Conservation (phyloP, 495 filamentous ascomycete species). For the Penicillium canescens region DNA sequence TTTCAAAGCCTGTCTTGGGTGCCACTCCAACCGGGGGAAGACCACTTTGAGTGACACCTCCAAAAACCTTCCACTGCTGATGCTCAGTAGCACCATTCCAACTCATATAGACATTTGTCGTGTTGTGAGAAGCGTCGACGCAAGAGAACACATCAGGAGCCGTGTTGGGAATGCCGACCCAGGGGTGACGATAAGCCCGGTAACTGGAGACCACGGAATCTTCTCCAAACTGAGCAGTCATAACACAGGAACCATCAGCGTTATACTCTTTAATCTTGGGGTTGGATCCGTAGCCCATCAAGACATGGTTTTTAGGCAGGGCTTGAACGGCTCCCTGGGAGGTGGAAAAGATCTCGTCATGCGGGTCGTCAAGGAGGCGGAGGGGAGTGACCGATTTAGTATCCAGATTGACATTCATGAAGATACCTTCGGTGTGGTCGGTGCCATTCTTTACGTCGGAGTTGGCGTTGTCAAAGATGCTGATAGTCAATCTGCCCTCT, state of each 20-base stretch:
- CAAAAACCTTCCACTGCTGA: constrained; percentile 13
- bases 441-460: constrained; percentile 12
- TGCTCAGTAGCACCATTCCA: constrained; percentile 36
- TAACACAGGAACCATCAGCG: constrained; percentile 12
- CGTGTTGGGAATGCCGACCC: constrained; percentile 19
- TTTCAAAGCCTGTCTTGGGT: background rate
- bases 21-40: background rate
- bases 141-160: constrained; percentile 21
- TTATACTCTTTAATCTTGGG: constrained; percentile 45
- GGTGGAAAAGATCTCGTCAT: constrained; percentile 28
- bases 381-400: constrained; percentile 12
- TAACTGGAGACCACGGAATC: constrained; percentile 22
- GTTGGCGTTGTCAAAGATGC: constrained; percentile 30
- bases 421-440: constrained; percentile 21
- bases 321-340: constrained; percentile 43
- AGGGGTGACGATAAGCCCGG: constrained; percentile 19
- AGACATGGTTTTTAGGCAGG: constrained; percentile 34
- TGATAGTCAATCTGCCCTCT: constrained; percentile 13
- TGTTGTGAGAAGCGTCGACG: background rate
- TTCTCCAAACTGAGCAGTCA: constrained; percentile 20
- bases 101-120: constrained; percentile 24
- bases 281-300: constrained; percentile 44
- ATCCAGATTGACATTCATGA: constrained; percentile 19
- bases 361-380: constrained; percentile 15
- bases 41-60: background rate